Percentiles rank a stretch among this genome's conserved stretches.
These are phyloP conservation scores for Zoysia matrella DNA, from an alignment of 202 grass and related monocot genomes.

Conservation along the genomic window DNA sequence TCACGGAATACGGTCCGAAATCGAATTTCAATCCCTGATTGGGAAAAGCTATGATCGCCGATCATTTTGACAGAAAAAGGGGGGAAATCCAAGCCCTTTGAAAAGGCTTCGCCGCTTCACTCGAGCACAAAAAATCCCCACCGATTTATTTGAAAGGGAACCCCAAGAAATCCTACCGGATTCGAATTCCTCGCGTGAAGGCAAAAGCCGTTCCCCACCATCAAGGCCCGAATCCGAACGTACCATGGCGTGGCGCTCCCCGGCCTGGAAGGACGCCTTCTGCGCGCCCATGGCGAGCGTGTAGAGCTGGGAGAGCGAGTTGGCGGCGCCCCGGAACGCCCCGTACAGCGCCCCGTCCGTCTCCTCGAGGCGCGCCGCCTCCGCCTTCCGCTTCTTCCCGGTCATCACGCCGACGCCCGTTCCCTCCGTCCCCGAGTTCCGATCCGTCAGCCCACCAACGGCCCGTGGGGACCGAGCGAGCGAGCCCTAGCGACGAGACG, in stretches of 20 bases:
- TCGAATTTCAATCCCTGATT: neutral
- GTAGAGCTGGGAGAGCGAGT: conserved; percentile 51
- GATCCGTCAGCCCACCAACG: neutral
- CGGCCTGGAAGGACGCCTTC: conserved; percentile 74
- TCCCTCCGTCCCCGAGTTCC: no score
- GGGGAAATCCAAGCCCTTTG: neutral
- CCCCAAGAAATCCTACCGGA: neutral
- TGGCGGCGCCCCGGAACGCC: no score
- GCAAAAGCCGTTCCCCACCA: neutral
- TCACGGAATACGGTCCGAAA: neutral
- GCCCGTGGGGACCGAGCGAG: neutral
- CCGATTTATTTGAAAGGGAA: neutral
- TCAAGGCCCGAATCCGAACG: neutral
- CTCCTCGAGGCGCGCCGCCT: no score
- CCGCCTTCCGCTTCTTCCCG: conserved; percentile 46
- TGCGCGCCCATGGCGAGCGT: conserved; percentile 67
- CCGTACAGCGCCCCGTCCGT: no score
- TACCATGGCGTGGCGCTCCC: conserved; percentile 78
- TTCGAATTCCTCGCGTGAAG: neutral
- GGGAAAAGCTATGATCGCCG: neutral
- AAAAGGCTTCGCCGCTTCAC: neutral
- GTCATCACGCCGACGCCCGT: conserved; percentile 25
- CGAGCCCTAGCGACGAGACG: conserved; percentile 26
- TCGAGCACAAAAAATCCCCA: neutral
- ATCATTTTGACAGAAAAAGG: neutral